Base-by-base conservation (phyloP, 441 rosid genomes). In the Populus hybrid region DNA sequence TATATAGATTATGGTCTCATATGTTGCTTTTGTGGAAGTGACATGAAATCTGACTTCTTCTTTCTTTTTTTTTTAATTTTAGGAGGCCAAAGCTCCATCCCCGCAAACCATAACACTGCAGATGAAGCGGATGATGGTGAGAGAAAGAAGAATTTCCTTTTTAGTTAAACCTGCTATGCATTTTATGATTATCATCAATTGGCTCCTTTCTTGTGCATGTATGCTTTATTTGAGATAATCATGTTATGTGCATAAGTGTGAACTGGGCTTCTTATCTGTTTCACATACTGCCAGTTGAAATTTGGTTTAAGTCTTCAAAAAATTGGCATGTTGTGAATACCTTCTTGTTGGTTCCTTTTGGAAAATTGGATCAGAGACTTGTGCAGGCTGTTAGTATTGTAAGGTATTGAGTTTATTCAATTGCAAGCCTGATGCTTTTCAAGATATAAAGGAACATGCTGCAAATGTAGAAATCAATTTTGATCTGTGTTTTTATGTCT, bases 121-220 rank as follows among this genome's bases (percentile, higher is more conserved):
- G 92, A 87, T 73, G 92, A 84, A 28, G 92, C 38, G 23, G 95
- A 90, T 69, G 97, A 83, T 76, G 97, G 97, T 93, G 79, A 86
- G 94, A 81, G 35, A 63, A 66, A 73, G 61, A 42, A 3, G 23
- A 66, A 16, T 76, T 72, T 32, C 40, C 63, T 24, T 66, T 38
- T 7, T 66, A 76, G 23, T 35, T 30, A 57, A 70, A 40, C 68
- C 46, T 77, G 42, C 72, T 36, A 24, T 72, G 67, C 42, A 69
- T 59, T 69, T 73, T 72, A 65, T 61, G 28, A 26, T 38, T 6
- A 16, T 18, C 9, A 18, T 72, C 54, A 21, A 8, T 23, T 7
- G 69, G 36, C 18, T 69, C 8, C 20, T 35, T 78, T 24, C 24
- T 38, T 32, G 30, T 23, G 1, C 10, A 42, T 67, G 26, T 8